Evolutionary conservation across 108 stramenopile species (phyloP), one percentile per base, ranked within the genome.

Genomic region (Conticribra guillardii): DNA sequence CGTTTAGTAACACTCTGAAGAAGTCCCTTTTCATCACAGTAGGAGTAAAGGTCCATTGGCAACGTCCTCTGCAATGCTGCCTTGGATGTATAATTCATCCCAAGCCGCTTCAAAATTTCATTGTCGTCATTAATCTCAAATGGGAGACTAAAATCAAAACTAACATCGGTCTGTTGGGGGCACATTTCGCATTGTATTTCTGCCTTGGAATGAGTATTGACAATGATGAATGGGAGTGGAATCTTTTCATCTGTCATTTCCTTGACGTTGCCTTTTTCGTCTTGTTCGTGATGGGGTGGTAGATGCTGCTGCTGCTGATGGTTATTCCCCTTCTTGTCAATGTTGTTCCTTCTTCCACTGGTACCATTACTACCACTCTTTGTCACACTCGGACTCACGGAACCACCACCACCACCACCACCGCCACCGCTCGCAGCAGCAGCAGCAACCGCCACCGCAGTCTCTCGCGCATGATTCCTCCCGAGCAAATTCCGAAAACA

Each of bases 71-170:
- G 37, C 37, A 41, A 41, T 9, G 37, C 37, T 9, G 37, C 37
- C 37, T 41, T 41, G 11, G 37, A 41, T 41, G 11, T 11, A 41
- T 41, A 11, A 41, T 41, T 41, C 37, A 96, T 76, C 64, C 88
- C 92, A 58, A 98, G 80, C 64, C 87, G 82, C 82, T 93, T 97
- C 56, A 98, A 69, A 31, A 98, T 94, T 24, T 94, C 93, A 73
- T 94, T 96, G 81, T 96, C 97, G 74, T 97, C 96, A 64, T 91
- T 93, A 55, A 98, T 93, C 79, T 98, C 96, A 80, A 97, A 98
- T 17, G 95, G 90, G 67, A 79, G 68, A 63, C 69, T 74, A 64
- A 98, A 98, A 58, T 97, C 91, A 80, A 98, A 96, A 76, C 82
- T 93, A 66, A 98, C 95, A 67, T 92, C 85, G 1, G 87, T 85